These are phyloP conservation scores for Nicotiana tomentosiformis DNA, from an alignment of 257 asterid species.

Conservation along the genomic window DNA sequence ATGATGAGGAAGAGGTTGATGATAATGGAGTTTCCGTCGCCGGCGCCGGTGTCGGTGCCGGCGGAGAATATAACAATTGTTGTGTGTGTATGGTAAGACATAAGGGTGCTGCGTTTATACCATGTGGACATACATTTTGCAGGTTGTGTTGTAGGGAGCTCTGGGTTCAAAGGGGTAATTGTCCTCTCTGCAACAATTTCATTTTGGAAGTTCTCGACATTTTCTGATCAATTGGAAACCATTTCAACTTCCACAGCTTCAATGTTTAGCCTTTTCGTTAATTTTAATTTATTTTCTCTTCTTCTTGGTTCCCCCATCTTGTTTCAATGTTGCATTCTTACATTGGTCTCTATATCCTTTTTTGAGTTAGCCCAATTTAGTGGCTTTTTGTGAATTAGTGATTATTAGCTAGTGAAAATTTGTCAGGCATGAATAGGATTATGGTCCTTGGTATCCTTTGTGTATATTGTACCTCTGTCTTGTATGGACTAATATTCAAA, in stretches of 20 bases:
- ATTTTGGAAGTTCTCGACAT: conserved; percentile 84
- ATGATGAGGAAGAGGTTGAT: conserved; percentile 40
- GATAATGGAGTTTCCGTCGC: conserved; percentile 31
- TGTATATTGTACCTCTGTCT: not conserved
- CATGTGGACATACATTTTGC: conserved; percentile 78
- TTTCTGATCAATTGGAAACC: conserved; percentile 30
- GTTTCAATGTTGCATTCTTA: not conserved
- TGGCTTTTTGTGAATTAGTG: not conserved
- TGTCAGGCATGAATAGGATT: not conserved
- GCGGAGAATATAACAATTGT: conserved; percentile 31
- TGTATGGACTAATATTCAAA: not conserved
- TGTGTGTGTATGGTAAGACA: conserved; percentile 84
- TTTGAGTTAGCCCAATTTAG: not conserved
- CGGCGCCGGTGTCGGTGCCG: conserved; percentile 14
- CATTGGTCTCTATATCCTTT: not conserved
- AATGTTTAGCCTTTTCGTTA: not conserved
- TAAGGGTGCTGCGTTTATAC: conserved; percentile 64
- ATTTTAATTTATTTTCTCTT: not conserved
- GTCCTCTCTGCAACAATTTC: conserved; percentile 88
- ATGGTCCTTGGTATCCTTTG: not conserved
- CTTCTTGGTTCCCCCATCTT: not conserved
- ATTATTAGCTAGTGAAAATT: not conserved
- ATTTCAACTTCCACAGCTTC: not conserved
- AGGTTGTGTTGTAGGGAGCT: conserved; percentile 78
- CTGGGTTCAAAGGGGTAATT: conserved; percentile 69